A percentile compares a stretch with the other conserved stretches of the same genome.
These are phyloP conservation scores for Haberlea rhodopensis DNA, from an alignment of 257 asterid species.

Conservation along the genomic window DNA sequence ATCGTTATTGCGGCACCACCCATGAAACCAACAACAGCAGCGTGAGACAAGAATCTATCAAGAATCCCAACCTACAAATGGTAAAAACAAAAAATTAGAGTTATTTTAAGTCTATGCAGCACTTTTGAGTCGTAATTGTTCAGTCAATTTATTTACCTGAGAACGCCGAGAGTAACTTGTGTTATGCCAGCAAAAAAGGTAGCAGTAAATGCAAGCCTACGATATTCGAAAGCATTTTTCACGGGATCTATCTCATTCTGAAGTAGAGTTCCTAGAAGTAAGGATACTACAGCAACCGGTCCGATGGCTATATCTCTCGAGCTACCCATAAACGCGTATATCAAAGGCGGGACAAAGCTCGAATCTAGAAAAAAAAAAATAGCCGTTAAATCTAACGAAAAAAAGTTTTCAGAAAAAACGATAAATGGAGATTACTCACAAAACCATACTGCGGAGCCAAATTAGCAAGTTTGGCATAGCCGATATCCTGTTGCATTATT, in stretches of 20 bases:
- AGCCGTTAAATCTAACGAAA: neutral
- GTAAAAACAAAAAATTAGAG: constrained; percentile 14
- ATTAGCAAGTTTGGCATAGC: constrained; percentile 78
- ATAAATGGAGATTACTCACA: constrained; percentile 48
- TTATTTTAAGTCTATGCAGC: too few relatives aligned
- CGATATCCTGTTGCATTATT: constrained; percentile 56
- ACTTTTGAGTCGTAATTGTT: too few relatives aligned
- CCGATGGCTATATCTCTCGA: too few relatives aligned
- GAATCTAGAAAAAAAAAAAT: constrained; percentile 43
- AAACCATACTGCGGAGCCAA: constrained; percentile 76
- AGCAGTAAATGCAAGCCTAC: constrained; percentile 77
- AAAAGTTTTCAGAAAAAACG: neutral
- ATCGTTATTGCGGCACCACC: constrained; percentile 94
- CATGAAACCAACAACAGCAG: constrained; percentile 96
- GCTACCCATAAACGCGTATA: constrained; percentile 84
- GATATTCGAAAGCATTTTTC: constrained; percentile 44
- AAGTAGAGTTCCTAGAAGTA: too few relatives aligned
- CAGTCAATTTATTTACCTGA: too few relatives aligned
- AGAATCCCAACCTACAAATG: constrained; percentile 71
- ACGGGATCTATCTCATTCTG: too few relatives aligned
- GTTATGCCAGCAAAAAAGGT: constrained; percentile 87
- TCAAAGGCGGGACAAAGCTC: constrained; percentile 84
- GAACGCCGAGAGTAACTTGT: constrained; percentile 69
- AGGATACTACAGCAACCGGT: too few relatives aligned
- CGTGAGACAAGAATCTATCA: constrained; percentile 89